Percentiles rank a stretch among this genome's conserved stretches.
These are phyloP conservation scores for Elsinoe australis DNA, from an alignment of 2,329 filamentous ascomycete genomes.

Conservation along the genomic window DNA sequence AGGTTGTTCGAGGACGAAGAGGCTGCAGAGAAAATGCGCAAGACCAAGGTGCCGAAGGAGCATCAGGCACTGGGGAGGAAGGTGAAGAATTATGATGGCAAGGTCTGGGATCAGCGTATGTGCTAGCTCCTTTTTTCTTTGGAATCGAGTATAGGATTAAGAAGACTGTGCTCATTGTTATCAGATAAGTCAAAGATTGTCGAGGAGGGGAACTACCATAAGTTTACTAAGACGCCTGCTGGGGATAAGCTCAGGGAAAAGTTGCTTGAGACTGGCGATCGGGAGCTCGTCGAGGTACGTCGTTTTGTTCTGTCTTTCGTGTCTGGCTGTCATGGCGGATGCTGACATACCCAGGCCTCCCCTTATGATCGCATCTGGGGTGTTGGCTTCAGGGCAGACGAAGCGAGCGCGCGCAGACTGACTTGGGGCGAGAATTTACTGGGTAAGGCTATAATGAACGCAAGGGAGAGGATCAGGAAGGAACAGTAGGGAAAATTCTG, in stretches of 20 bases:
- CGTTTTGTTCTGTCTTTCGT: too few species aligned
- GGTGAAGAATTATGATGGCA: slow-evolving; percentile 47
- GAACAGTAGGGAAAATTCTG: slow-evolving; percentile 26
- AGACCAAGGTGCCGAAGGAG: slow-evolving; percentile 19
- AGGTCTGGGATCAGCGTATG: slow-evolving; percentile 42
- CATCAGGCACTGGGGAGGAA: slow-evolving; percentile 50
- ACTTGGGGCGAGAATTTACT: slow-evolving; percentile 59
- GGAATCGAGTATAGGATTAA: neutral
- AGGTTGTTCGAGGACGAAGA: slow-evolving; percentile 36
- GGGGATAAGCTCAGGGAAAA: slow-evolving; percentile 39
- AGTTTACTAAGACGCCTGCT: slow-evolving; percentile 47
- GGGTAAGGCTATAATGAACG: slow-evolving; percentile 55
- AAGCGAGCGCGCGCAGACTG: slow-evolving; percentile 42
- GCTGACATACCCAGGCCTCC: slow-evolving; percentile 32
- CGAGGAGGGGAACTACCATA: slow-evolving; percentile 49
- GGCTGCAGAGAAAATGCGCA: neutral
- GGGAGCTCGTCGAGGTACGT: slow-evolving; percentile 56
- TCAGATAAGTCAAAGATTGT: slow-evolving; percentile 49
- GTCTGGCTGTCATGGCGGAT: neutral
- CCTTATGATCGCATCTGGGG: slow-evolving; percentile 59
- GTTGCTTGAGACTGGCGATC: slow-evolving; percentile 52
- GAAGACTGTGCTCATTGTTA: neutral
- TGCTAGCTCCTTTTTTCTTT: neutral
- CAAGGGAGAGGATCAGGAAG: slow-evolving; percentile 46
- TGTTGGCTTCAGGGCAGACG: slow-evolving; percentile 49